phyloP scores from a whole-genome alignment of 2,329 filamentous ascomycete species.

The Sporothrix humicola region DNA sequence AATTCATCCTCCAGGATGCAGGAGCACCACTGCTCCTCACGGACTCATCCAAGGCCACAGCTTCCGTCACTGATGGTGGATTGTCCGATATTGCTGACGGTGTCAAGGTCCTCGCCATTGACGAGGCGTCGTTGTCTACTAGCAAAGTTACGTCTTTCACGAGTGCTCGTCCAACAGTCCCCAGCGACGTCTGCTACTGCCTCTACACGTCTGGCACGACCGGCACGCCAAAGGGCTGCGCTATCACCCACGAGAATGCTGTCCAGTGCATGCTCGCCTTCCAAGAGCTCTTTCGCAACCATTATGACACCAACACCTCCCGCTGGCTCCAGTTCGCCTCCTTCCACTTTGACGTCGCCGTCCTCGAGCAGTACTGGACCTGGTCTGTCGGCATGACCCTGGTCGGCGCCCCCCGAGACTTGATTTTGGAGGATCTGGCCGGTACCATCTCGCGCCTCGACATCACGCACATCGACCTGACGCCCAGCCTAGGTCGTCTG shows the following conservation, averaged over 20 bases:
- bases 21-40: conserved; percentile 67
- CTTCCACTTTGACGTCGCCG: conserved; percentile 92
- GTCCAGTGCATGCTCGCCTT: conserved; percentile 91
- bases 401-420: conserved; percentile 78
- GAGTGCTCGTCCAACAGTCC: conserved; percentile 40
- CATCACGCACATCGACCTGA: conserved; percentile 92
- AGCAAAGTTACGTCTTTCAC: neutral
- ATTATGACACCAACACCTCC: conserved; percentile 71
- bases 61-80: conserved; percentile 12
- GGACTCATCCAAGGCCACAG: conserved; percentile 43
- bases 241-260: conserved; percentile 85
- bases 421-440: conserved; percentile 83
- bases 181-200: conserved; percentile 73
- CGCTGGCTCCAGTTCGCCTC: conserved; percentile 93
- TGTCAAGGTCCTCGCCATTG: conserved; percentile 46
- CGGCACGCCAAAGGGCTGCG: conserved; percentile 83
- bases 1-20: conserved; percentile 80
- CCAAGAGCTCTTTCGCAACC: conserved; percentile 73
- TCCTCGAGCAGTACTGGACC: conserved; percentile 93
- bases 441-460: conserved; percentile 71
- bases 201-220: conserved; percentile 89
- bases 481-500: conserved; percentile 81
- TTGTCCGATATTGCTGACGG: conserved; percentile 45
- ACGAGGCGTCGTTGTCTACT: conserved; percentile 43
- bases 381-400: conserved; percentile 90